Percentiles rank a stretch among this genome's conserved stretches.
phyloP scores from a whole-genome alignment of 1,284 basidiomycete genomes.

The Rhodofomes roseus region DNA sequence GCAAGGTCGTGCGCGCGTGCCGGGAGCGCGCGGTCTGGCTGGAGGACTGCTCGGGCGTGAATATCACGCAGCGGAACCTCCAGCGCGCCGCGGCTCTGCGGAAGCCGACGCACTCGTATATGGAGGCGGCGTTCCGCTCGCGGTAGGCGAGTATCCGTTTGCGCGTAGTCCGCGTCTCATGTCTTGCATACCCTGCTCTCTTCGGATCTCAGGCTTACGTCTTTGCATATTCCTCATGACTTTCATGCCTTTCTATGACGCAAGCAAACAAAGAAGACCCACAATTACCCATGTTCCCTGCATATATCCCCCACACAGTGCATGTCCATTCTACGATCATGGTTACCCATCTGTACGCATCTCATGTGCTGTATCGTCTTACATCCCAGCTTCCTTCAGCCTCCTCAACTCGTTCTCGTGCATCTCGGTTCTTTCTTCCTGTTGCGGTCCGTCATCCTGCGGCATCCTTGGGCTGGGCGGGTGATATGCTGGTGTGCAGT shows the following conservation, averaged over 20 bases:
- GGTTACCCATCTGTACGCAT: background rate
- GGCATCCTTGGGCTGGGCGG: background rate
- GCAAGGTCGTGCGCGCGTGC: slow-evolving; percentile 42
- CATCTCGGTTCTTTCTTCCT: background rate
- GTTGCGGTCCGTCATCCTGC: background rate
- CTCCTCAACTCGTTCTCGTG: background rate
- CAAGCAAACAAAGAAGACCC: background rate
- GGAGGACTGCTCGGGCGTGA: slow-evolving; percentile 49
- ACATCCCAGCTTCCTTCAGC: background rate
- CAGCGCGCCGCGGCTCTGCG: slow-evolving; percentile 12
- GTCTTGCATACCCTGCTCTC: background rate
- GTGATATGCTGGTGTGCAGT: background rate
- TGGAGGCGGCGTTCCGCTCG: background rate
- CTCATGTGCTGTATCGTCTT: background rate
- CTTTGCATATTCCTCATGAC: background rate
- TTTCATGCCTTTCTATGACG: background rate
- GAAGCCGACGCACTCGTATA: background rate
- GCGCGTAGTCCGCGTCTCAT: no score
- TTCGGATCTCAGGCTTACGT: background rate
- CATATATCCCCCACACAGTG: background rate
- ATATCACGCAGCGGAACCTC: slow-evolving; percentile 29
- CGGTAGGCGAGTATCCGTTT: background rate
- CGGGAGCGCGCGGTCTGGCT: slow-evolving; percentile 47
- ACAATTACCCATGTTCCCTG: background rate
- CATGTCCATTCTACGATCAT: background rate